These are phyloP conservation scores for Aspergillus cejpii DNA, from an alignment of 2,329 filamentous ascomycete genomes.

Conservation along the genomic window DNA sequence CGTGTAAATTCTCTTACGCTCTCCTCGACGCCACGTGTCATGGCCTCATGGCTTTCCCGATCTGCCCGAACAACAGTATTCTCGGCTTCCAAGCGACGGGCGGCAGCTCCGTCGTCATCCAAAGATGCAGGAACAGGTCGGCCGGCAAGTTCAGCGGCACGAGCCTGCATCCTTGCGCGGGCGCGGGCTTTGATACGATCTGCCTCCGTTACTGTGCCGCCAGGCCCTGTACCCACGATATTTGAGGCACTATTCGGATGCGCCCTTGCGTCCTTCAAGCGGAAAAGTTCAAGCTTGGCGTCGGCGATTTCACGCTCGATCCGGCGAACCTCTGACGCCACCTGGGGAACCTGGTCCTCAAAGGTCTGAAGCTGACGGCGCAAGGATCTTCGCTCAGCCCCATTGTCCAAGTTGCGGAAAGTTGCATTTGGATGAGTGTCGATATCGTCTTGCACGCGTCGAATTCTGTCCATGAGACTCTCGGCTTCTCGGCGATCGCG, in stretches of 20 bases:
- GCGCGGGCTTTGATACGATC: constrained; percentile 91
- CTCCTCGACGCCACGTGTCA: constrained; percentile 95
- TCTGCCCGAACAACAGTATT: constrained; percentile 73
- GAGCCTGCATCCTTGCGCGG: constrained; percentile 97
- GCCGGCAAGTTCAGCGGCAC: constrained; percentile 84
- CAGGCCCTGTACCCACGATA: constrained; percentile 88
- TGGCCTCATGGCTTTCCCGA: constrained; percentile 87
- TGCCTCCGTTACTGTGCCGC: constrained; percentile 82
- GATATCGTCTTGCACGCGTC: constrained; percentile 89
- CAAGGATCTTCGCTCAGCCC: constrained; percentile 76
- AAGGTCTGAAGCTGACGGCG: constrained; percentile 84
- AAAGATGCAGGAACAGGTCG: constrained; percentile 63
- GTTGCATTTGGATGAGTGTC: constrained; percentile 78
- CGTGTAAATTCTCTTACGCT: constrained; percentile 83
- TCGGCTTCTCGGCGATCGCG: constrained; percentile 88
- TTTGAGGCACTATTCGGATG: constrained; percentile 72
- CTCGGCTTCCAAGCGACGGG: constrained; percentile 83
- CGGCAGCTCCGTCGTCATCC: constrained; percentile 68
- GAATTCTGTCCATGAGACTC: constrained; percentile 85
- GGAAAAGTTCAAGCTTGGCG: constrained; percentile 84
- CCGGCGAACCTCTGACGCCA: constrained; percentile 85
- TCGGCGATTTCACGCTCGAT: constrained; percentile 91
- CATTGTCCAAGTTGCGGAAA: constrained; percentile 66
- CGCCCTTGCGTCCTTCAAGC: constrained; percentile 85
- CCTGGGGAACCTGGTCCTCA: constrained; percentile 81